phyloP scores from a whole-genome alignment of 768 basidiomycete genomes.

The Lyophyllum atratum region DNA sequence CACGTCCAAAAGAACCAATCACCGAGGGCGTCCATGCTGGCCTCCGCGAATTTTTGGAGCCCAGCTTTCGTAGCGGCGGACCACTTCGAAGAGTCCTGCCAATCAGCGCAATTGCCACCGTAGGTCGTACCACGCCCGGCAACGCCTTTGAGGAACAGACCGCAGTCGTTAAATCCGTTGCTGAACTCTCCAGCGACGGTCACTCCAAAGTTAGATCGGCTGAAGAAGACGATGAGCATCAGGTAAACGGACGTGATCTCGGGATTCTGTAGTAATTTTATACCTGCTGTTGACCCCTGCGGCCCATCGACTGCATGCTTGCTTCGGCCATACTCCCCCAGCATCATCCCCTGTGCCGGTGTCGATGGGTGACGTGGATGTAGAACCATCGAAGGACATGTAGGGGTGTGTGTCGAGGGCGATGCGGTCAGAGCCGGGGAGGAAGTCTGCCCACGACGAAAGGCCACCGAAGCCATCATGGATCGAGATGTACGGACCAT shows the following conservation, averaged over 20 bases:
- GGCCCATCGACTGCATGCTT: conserved; percentile 57
- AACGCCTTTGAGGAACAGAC: conserved; percentile 21
- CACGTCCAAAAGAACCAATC: conserved; percentile 53
- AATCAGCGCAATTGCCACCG: conserved; percentile 32
- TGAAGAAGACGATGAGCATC: conserved; percentile 8
- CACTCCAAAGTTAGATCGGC: conserved; percentile 54
- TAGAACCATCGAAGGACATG: conserved; percentile 47
- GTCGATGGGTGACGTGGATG: conserved; percentile 31
- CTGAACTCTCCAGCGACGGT: conserved; percentile 77
- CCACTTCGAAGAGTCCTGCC: conserved; percentile 59
- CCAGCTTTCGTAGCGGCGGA: conserved; percentile 30
- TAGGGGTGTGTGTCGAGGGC: conserved; percentile 43
- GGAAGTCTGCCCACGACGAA: conserved; percentile 31
- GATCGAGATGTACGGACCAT: conserved; percentile 54
- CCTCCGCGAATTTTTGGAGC: conserved; percentile 53
- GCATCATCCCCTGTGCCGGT: conserved; percentile 29
- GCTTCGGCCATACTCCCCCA: conserved; percentile 43
- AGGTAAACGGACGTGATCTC: conserved; percentile 7
- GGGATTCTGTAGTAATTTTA: neutral
- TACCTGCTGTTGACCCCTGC: conserved; percentile 25
- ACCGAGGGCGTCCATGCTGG: conserved; percentile 37
- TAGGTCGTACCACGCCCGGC: conserved; percentile 20
- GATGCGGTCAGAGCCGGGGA: conserved; percentile 42
- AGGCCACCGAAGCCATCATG: conserved; percentile 51
- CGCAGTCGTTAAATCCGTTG: conserved; percentile 63